Conservation (phyloP, 148 eudicot species). For the Linanthus parryae region DNA sequence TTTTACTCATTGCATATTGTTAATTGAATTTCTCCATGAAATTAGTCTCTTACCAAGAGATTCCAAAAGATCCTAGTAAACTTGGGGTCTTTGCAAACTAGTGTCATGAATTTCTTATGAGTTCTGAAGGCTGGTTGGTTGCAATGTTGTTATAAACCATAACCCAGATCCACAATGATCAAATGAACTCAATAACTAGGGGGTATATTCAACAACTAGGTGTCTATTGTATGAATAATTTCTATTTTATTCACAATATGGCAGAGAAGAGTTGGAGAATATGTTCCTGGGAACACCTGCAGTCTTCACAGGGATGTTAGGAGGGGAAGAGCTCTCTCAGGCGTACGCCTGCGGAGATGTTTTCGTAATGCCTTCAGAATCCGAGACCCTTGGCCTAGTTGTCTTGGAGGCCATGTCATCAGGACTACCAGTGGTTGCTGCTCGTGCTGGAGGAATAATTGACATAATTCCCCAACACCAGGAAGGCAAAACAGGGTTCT, state of each 20-base stretch:
- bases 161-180: too few relatives aligned
- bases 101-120: too few relatives aligned
- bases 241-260: background rate
- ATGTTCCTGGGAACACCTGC: slow-evolving; percentile 81
- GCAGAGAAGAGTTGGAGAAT: slow-evolving; percentile 63
- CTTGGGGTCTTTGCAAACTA: too few relatives aligned
- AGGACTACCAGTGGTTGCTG: slow-evolving; percentile 83
- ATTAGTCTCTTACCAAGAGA: too few relatives aligned
- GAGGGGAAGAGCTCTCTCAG: slow-evolving; percentile 88
- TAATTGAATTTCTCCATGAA: too few relatives aligned
- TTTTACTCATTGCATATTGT: too few relatives aligned
- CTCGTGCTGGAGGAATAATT: slow-evolving; percentile 88
- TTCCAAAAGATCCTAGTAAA: too few relatives aligned
- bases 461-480: slow-evolving; percentile 77
- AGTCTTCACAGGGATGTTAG: slow-evolving; percentile 78
- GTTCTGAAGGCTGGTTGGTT: too few relatives aligned
- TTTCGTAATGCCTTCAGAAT: slow-evolving; percentile 92
- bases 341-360: slow-evolving; percentile 94
- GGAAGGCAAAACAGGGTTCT: slow-evolving; percentile 68
- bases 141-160: too few relatives aligned
- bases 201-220: too few relatives aligned
- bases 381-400: slow-evolving; percentile 83
- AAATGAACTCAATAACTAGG: too few relatives aligned
- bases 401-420: slow-evolving; percentile 97
- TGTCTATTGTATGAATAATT: too few relatives aligned